phyloP scores from a whole-genome alignment of 140 eudicot species.

The Oenanthe javanica region DNA sequence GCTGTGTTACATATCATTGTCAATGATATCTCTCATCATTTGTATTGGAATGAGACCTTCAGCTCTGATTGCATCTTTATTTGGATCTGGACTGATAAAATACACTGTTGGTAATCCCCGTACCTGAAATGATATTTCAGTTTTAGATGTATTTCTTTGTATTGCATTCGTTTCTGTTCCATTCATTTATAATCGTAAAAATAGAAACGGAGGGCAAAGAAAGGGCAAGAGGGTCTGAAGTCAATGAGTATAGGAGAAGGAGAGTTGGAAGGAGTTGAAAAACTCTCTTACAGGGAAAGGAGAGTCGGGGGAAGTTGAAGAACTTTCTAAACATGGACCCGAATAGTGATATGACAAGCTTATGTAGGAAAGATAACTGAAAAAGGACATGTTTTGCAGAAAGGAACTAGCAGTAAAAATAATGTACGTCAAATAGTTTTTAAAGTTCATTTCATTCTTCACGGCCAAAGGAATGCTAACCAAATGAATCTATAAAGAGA shows the following conservation, averaged over 20 bases:
- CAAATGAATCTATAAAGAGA: background rate
- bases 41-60: conserved; percentile 97
- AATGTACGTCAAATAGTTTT: background rate
- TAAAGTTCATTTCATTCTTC: background rate
- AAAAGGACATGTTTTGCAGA: background rate
- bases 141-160: too few relatives aligned
- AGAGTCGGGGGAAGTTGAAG: background rate
- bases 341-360: background rate
- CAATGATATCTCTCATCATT: conserved; percentile 89
- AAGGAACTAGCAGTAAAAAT: background rate
- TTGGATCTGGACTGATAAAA: conserved; percentile 84
- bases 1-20: conserved; percentile 58
- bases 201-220: background rate
- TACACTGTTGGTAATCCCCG: conserved; percentile 93
- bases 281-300: background rate
- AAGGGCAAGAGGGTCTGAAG: background rate
- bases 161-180: background rate
- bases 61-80: conserved; percentile 80
- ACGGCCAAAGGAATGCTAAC: background rate
- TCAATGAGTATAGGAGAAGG: background rate
- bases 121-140: conserved; percentile 43
- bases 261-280: background rate
- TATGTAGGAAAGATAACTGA: background rate
- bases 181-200: background rate
- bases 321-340: background rate